Evolutionary conservation across 805 yeast genomes (phyloP).

Genomic region (Pichia pseudocactophila): DNA sequence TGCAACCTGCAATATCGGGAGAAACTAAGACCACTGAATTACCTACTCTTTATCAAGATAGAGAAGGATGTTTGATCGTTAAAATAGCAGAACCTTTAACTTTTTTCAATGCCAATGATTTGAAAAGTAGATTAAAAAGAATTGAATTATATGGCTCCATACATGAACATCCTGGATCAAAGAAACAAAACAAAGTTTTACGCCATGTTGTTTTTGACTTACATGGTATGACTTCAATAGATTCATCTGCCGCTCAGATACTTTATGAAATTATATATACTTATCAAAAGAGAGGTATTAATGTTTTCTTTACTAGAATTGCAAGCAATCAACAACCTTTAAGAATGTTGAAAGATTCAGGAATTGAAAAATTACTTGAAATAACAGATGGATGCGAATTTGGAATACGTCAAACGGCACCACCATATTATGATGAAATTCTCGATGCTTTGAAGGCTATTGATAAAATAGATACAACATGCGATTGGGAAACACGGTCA

Average conservation of each 20-base stretch:
- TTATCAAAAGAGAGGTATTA: slow-evolving; percentile 46
- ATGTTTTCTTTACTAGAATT: slow-evolving; percentile 54
- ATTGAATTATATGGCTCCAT: slow-evolving; percentile 72
- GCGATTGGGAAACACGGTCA: slow-evolving; percentile 15
- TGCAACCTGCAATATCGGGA: slow-evolving; percentile 1
- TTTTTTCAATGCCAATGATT: slow-evolving; percentile 76
- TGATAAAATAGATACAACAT: slow-evolving; percentile 27
- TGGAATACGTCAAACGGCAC: slow-evolving; percentile 26
- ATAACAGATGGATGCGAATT: slow-evolving; percentile 18
- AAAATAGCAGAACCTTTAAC: slow-evolving; percentile 84
- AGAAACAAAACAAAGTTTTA: slow-evolving; percentile 30
- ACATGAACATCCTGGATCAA: slow-evolving; percentile 59
- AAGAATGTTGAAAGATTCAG: slow-evolving; percentile 43
- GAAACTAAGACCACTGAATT: slow-evolving; percentile 1
- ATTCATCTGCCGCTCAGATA: slow-evolving; percentile 72
- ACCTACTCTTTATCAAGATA: slow-evolving; percentile 30
- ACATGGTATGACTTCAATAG: slow-evolving; percentile 74
- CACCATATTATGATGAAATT: slow-evolving; percentile 42
- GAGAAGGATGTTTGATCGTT: slow-evolving; percentile 69
- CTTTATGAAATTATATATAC: slow-evolving; percentile 49
- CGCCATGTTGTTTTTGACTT: slow-evolving; percentile 64
- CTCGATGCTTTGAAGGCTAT: slow-evolving; percentile 47
- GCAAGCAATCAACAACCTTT: slow-evolving; percentile 40
- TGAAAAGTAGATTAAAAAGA: slow-evolving; percentile 56
- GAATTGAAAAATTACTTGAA: slow-evolving; percentile 36